Base-by-base conservation (phyloP, 352 stramenopile genomes). In the Phytophthora boehmeriae region DNA sequence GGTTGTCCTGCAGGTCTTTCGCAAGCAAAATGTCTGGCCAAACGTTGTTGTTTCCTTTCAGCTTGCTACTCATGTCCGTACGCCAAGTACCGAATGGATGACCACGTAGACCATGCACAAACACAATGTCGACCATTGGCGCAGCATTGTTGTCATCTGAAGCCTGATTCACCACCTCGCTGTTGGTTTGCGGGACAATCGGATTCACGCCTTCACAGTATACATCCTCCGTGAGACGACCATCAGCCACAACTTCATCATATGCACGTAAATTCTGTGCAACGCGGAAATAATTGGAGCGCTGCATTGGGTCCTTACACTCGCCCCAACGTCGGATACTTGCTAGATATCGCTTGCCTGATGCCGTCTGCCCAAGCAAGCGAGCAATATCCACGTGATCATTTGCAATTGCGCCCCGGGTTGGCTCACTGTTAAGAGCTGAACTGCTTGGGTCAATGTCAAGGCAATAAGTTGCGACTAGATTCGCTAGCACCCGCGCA, bases 31-130 rank as follows among this genome's bases (percentile, higher is more conserved):
- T 59, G 63, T 93, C 87, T 1, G 87, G 87, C 87, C 87, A 95
- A 50, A 95, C 67, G 8, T 85, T 70, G 42, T 85, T 88, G 17
- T 72, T 75, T 10, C 63, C 71, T n/a, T 87, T 60, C 17, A 90
- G 51, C 0, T 78, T 67, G 27, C 74, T 80, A 45, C 67, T 59
- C 83, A 93, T 95, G 41, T 93, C 71, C 1, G 83, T 92, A 14
- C 87, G 78, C 87, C 87, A 95, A 13, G 84, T 95, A 9, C 82
- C 76, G 22, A 93, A 95, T 17, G 84, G 81, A 60, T 95, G 81
- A 4, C 87, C 87, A 11, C 84, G 81, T 27, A 95, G 65, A 2
- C 87, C 87, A 63, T 95, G 87, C n/a, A 95, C 76, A 52, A 95
- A 93, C 1, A 95, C 81, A 8, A 95, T 65, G 34, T 95, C 87